phyloP scores from a whole-genome alignment of 768 basidiomycete genomes.

The Hypholoma fasciculare region DNA sequence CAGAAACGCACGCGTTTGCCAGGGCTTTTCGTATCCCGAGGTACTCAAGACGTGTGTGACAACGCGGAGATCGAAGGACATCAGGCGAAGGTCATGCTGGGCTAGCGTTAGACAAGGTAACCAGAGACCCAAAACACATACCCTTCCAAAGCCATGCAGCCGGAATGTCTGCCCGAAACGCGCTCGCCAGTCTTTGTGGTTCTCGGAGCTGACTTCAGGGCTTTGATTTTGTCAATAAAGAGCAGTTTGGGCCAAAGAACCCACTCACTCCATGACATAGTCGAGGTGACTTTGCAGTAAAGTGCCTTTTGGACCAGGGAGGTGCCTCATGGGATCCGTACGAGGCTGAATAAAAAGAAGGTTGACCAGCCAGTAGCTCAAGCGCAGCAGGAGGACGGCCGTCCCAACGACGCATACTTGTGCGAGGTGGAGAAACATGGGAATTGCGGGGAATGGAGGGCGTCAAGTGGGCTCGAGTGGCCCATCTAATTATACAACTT shows the following conservation, averaged over 20 bases:
- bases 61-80: constrained; percentile 52
- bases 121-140: constrained; percentile 15
- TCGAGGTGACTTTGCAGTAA: constrained; percentile 44
- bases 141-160: constrained; percentile 56
- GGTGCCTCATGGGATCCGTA: constrained; percentile 45
- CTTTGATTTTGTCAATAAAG: constrained; percentile 24
- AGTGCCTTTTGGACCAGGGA: constrained; percentile 48
- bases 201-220: constrained; percentile 39
- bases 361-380: constrained; percentile 40
- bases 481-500: background rate
- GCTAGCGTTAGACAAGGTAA: background rate
- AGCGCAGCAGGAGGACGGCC: constrained; percentile 34
- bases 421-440: background rate
- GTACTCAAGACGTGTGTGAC: constrained; percentile 50
- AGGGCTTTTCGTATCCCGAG: constrained; percentile 52
- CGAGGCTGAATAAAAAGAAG: constrained; percentile 43
- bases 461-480: background rate
- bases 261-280: constrained; percentile 46
- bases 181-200: constrained; percentile 43
- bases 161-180: constrained; percentile 51
- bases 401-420: constrained; percentile 19
- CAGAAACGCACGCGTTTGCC: constrained; percentile 53
- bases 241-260: background rate
- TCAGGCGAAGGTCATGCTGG: constrained; percentile 53
- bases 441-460: background rate